phyloP scores from a whole-genome alignment of 192 early-diverging fungal genomes.

The Coemansia aciculifera region DNA sequence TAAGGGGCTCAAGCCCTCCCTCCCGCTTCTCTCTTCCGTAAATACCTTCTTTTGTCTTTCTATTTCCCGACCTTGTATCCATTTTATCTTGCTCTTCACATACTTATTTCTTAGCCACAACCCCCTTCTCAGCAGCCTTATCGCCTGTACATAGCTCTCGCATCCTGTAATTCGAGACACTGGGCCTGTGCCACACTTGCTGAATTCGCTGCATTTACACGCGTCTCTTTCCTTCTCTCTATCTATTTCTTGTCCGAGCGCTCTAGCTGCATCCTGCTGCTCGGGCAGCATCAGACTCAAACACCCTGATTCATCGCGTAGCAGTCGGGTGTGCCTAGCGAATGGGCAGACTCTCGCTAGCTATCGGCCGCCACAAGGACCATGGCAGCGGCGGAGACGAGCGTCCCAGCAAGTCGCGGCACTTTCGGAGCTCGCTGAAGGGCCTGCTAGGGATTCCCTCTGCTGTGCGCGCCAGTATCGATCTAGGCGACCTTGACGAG shows the following conservation, averaged over 20 bases:
- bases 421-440: slow-evolving; percentile 44
- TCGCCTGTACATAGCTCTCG: slow-evolving; percentile 1
- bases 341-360: slow-evolving; percentile 50
- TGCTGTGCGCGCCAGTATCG: slow-evolving; percentile 41
- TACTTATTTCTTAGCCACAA: neutral
- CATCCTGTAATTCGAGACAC: slow-evolving; percentile 1
- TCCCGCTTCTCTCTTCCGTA: neutral
- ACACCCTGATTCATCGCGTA: neutral
- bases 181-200: neutral
- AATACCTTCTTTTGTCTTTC: slow-evolving; percentile 9
- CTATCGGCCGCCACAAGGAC: slow-evolving; percentile 43
- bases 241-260: neutral
- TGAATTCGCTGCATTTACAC: slow-evolving; percentile 9
- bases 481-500: slow-evolving; percentile 38
- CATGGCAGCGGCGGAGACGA: slow-evolving; percentile 26
- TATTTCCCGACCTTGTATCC: neutral
- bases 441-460: slow-evolving; percentile 42
- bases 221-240: neutral
- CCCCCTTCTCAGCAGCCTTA: neutral
- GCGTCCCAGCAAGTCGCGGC: slow-evolving; percentile 26
- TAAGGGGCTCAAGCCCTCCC: neutral
- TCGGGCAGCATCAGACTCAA: slow-evolving; percentile 1
- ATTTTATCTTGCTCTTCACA: neutral
- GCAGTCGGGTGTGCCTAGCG: neutral
- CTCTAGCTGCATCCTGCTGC: neutral